phyloP scores from a whole-genome alignment of 2,329 filamentous ascomycete species.

The Apiospora hydei region DNA sequence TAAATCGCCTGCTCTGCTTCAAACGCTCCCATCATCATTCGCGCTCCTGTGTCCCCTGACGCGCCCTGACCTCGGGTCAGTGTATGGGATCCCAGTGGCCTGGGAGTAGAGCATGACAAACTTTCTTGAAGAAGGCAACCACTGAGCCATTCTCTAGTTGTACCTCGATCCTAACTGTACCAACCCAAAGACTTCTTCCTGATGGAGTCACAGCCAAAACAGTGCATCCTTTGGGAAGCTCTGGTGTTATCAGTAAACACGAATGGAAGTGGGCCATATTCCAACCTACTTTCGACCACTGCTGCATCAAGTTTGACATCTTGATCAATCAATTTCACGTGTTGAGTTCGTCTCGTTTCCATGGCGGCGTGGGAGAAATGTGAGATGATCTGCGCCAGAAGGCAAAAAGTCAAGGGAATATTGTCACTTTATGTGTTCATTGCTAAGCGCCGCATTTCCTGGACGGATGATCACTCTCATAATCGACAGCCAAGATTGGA shows the following conservation, averaged over 20 bases:
- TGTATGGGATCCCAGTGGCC: background rate
- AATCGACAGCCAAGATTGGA: too few species aligned
- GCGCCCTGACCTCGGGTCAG: background rate
- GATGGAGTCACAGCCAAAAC: background rate
- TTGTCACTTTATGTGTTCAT: too few species aligned
- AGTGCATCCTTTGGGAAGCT: background rate
- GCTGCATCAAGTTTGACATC: slow-evolving; percentile 7
- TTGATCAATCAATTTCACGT: slow-evolving; percentile 5
- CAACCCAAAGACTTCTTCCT: background rate
- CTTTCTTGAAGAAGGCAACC: background rate
- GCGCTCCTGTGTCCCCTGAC: background rate
- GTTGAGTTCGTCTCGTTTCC: slow-evolving; percentile 16
- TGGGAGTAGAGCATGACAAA: background rate
- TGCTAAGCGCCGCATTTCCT: too few species aligned
- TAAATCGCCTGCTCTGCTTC: background rate
- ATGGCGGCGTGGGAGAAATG: background rate
- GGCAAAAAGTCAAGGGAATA: too few species aligned
- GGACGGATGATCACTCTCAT: too few species aligned
- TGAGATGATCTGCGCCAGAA: too few species aligned
- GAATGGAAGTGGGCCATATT: too few species aligned
- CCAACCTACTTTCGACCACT: background rate
- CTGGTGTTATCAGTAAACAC: background rate
- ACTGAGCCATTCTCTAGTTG: background rate
- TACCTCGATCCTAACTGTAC: background rate
- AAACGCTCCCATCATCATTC: background rate